Conservation (phyloP, 2,329 filamentous ascomycete genomes). For the Diplodia intermedia region DNA sequence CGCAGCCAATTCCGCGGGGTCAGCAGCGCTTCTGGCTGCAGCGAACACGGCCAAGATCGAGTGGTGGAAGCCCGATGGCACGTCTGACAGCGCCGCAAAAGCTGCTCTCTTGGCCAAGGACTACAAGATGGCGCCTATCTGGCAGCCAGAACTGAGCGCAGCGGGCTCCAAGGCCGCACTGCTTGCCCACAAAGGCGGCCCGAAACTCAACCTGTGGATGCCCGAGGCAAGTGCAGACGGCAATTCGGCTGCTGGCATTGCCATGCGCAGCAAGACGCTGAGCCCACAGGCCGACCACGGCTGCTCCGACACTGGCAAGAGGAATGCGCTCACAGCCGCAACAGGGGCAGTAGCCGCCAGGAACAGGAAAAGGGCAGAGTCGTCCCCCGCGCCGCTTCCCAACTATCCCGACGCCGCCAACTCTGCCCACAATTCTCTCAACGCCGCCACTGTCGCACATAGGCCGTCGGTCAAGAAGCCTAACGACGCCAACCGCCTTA, state of each 20-base stretch:
- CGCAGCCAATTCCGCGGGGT: constrained; percentile 68
- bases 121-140: constrained; percentile 66
- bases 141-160: constrained; percentile 68
- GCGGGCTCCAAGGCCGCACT: constrained; percentile 78
- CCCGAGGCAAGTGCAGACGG: constrained; percentile 61
- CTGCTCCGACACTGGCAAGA: constrained; percentile 60
- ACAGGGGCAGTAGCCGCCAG: constrained; percentile 72
- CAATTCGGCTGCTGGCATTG: constrained; percentile 72
- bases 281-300: constrained; percentile 56
- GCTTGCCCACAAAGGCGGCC: constrained; percentile 64
- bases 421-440: constrained; percentile 72
- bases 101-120: constrained; percentile 66
- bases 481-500: constrained; percentile 48
- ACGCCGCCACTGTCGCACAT: constrained; percentile 74
- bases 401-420: constrained; percentile 65
- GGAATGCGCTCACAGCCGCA: constrained; percentile 75
- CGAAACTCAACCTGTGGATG: constrained; percentile 59
- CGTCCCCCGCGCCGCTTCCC: constrained; percentile 56
- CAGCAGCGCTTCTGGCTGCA: constrained; percentile 78
- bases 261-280: constrained; percentile 63
- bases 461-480: constrained; percentile 53
- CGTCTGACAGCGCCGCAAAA: constrained; percentile 63
- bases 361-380: constrained; percentile 67
- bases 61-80: constrained; percentile 69
- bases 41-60: constrained; percentile 70